Evolutionary conservation across 164 flowering plant genomes (phyloP).

Genomic region (Saururus chinensis): DNA sequence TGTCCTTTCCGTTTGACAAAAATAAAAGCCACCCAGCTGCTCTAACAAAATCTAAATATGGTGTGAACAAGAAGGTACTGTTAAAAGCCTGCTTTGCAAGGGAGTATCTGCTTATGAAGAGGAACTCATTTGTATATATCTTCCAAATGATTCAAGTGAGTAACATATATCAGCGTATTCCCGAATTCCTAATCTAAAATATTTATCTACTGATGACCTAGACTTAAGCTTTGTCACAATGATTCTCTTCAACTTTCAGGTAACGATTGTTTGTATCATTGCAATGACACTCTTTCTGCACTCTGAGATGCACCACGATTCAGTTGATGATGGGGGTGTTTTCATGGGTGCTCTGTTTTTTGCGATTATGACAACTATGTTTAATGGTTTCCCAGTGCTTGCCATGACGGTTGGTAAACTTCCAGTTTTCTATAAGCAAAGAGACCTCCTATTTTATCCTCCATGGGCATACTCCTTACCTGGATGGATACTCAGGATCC

Average conservation of each 20-base stretch:
- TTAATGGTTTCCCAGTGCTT: constrained; percentile 70
- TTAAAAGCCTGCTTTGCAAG: constrained; percentile 34
- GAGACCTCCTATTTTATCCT: constrained; percentile 72
- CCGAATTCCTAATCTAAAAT: background rate
- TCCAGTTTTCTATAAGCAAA: constrained; percentile 85
- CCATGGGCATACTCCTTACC: constrained; percentile 73
- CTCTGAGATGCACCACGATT: constrained; percentile 37
- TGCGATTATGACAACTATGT: constrained; percentile 49
- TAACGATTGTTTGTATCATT: background rate
- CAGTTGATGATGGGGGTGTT: constrained; percentile 40
- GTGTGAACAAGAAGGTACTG: constrained; percentile 31
- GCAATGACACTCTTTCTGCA: constrained; percentile 49
- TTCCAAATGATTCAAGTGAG: constrained; percentile 39
- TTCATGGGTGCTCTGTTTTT: constrained; percentile 65
- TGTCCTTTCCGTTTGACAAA: constrained; percentile 31
- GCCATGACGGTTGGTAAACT: constrained; percentile 53
- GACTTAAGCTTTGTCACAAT: background rate
- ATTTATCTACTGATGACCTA: background rate
- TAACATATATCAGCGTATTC: background rate
- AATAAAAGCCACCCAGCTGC: constrained; percentile 45
- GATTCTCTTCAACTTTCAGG: background rate
- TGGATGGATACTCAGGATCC: constrained; percentile 42
- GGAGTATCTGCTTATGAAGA: constrained; percentile 45
- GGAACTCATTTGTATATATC: constrained; percentile 43
- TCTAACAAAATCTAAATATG: constrained; percentile 34